A percentile compares a stretch with the other conserved stretches of the same genome.
phyloP scores from a whole-genome alignment of 106 monocot species.

The Phalaenopsis aphrodite region DNA sequence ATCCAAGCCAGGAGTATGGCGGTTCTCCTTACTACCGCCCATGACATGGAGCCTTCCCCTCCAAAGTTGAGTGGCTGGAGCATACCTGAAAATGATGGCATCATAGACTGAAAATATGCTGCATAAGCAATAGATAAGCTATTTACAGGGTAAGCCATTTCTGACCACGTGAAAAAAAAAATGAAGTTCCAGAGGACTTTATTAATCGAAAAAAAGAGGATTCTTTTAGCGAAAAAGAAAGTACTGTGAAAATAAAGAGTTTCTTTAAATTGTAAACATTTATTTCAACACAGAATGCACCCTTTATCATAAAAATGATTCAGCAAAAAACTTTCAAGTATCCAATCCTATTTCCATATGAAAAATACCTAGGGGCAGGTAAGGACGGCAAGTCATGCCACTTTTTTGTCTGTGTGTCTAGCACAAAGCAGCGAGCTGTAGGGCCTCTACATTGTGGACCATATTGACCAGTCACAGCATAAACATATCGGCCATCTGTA shows the following conservation, averaged over 20 bases:
- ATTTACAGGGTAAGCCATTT: not conserved
- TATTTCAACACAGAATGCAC: not conserved
- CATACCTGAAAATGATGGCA: slow-evolving; percentile 50
- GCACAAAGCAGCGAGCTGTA: slow-evolving; percentile 58
- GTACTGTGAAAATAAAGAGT: too few relatives aligned
- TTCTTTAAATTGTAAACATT: too few relatives aligned
- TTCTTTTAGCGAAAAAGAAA: too few relatives aligned
- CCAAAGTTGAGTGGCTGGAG: slow-evolving; percentile 89
- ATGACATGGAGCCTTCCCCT: slow-evolving; percentile 88
- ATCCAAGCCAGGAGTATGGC: slow-evolving; percentile 67
- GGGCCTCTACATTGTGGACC: slow-evolving; percentile 84
- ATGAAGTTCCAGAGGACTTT: not conserved
- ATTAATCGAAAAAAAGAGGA: not conserved
- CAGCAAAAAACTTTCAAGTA: not conserved
- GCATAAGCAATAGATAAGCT: not conserved
- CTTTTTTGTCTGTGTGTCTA: slow-evolving; percentile 57
- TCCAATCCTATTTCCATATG: not conserved
- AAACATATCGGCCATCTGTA: slow-evolving; percentile 81
- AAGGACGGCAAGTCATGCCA: slow-evolving; percentile 65
- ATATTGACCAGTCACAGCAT: slow-evolving; percentile 68
- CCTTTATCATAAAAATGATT: too few relatives aligned
- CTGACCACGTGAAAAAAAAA: not conserved
- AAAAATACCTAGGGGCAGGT: slow-evolving; percentile 59
- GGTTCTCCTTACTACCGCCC: slow-evolving; percentile 89
- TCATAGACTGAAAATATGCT: not conserved